A percentile compares a stretch with the other conserved stretches of the same genome.
These are phyloP conservation scores for Bjerkandera adusta DNA, from an alignment of 1,284 basidiomycete species.

Conservation along the genomic window DNA sequence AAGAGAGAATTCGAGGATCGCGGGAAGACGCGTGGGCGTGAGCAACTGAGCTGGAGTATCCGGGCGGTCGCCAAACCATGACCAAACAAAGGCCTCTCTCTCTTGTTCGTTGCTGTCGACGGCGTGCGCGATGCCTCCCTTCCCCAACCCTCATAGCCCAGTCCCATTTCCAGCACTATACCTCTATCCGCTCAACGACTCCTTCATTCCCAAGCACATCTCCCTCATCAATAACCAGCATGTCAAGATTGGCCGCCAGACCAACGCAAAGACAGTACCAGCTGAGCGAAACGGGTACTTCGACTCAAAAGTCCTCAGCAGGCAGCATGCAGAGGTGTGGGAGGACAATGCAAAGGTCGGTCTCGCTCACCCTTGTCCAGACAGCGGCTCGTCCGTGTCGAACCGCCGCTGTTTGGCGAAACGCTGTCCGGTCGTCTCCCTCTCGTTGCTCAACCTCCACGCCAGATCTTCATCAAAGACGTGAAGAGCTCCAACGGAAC, in stretches of 20 bases:
- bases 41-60: slow-evolving; percentile 13
- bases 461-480: slow-evolving; percentile 95
- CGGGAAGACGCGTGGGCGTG: slow-evolving; percentile 16
- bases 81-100: slow-evolving; percentile 27
- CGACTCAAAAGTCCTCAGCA: slow-evolving; percentile 93
- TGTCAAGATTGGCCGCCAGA: slow-evolving; percentile 97
- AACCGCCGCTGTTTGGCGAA: slow-evolving; percentile 9
- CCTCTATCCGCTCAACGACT: slow-evolving; percentile 95
- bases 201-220: slow-evolving; percentile 96
- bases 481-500: slow-evolving; percentile 98
- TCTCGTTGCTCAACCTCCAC: slow-evolving; percentile 1
- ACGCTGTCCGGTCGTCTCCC: slow-evolving; percentile 1
- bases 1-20: slow-evolving; percentile 9
- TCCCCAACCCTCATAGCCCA: slow-evolving; percentile 29
- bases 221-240: slow-evolving; percentile 71
- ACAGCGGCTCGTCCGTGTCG: slow-evolving; percentile 4
- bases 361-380: slow-evolving; percentile 12
- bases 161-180: slow-evolving; percentile 71
- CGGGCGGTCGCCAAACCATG: slow-evolving; percentile 18
- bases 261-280: slow-evolving; percentile 94
- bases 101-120: slow-evolving; percentile 31
- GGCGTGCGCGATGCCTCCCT: slow-evolving; percentile 34
- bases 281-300: slow-evolving; percentile 96
- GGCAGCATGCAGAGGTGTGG: slow-evolving; percentile 99
- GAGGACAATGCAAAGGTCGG: slow-evolving; percentile 83